These are phyloP conservation scores for Amesomyces nigricolor DNA, from an alignment of 2,329 filamentous ascomycete species.

Conservation along the genomic window DNA sequence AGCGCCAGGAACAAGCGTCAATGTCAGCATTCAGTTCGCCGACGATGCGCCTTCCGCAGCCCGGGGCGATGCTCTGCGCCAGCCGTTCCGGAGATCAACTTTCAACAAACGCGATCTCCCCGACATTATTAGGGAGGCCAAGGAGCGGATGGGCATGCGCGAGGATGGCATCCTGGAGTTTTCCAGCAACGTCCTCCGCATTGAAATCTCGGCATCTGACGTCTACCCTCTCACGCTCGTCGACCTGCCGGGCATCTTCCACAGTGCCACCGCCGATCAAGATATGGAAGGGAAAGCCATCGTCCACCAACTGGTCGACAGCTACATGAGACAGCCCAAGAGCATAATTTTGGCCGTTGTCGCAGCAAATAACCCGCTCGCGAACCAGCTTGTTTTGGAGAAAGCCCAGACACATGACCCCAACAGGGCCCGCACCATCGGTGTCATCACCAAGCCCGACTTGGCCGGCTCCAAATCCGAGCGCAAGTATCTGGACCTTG, in stretches of 20 bases:
- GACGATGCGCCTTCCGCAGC: not conserved
- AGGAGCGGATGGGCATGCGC: constrained; percentile 43
- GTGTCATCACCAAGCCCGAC: constrained; percentile 54
- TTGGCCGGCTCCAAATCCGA: constrained; percentile 32
- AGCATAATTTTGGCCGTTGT: constrained; percentile 57
- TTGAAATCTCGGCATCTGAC: constrained; percentile 43
- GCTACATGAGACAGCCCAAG: constrained; percentile 51
- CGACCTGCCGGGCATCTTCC: constrained; percentile 52
- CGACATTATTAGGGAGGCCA: constrained; percentile 35
- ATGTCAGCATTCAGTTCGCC: constrained; percentile 18
- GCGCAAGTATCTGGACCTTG: constrained; percentile 34
- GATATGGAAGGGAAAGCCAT: constrained; percentile 37
- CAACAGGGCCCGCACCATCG: constrained; percentile 40
- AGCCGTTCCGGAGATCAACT: constrained; percentile 11
- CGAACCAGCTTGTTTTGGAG: constrained; percentile 52
- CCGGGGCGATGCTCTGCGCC: not conserved
- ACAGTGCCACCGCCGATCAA: constrained; percentile 40
- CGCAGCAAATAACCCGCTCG: constrained; percentile 50
- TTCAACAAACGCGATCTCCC: constrained; percentile 28
- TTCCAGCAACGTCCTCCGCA: constrained; percentile 14
- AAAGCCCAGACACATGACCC: constrained; percentile 37
- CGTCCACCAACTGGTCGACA: constrained; percentile 43
- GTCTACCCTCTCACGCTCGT: constrained; percentile 52
- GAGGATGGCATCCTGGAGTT: constrained; percentile 7
- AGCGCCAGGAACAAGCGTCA: constrained; percentile 1